phyloP scores from a whole-genome alignment of 2,329 filamentous ascomycete species.

The Plenodomus biglobosus region DNA sequence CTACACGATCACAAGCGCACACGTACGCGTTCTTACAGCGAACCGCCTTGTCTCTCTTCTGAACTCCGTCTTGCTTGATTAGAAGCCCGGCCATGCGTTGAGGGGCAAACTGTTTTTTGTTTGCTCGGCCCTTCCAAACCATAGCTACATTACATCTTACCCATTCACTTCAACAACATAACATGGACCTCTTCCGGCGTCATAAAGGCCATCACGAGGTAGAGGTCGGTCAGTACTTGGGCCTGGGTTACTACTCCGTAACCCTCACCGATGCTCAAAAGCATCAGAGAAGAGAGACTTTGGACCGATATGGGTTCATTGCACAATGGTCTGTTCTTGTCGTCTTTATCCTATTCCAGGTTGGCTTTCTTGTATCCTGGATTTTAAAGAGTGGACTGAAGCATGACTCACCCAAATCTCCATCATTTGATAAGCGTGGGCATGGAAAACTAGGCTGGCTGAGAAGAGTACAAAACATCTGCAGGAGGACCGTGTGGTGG shows the following conservation, averaged over 20 bases:
- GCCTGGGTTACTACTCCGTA: slow-evolving; percentile 56
- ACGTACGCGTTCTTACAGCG: no score
- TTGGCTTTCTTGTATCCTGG: slow-evolving; percentile 43
- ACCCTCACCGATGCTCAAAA: slow-evolving; percentile 54
- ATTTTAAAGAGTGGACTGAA: slow-evolving; percentile 28
- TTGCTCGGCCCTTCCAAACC: no score
- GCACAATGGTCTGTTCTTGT: slow-evolving; percentile 58
- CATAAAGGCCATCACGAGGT: slow-evolving; percentile 30
- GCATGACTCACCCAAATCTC: slow-evolving; percentile 46
- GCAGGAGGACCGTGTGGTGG: slow-evolving; percentile 46
- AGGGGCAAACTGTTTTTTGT: no score
- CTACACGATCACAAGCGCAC: background rate
- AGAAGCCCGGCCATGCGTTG: no score
- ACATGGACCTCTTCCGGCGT: slow-evolving; percentile 21
- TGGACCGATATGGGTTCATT: slow-evolving; percentile 58
- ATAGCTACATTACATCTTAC: no score
- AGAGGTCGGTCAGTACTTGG: slow-evolving; percentile 29
- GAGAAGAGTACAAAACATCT: slow-evolving; percentile 21
- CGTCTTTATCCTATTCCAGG: slow-evolving; percentile 48
- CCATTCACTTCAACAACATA: background rate
- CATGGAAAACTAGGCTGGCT: slow-evolving; percentile 28
- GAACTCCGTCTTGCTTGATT: no score
- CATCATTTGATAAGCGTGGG: slow-evolving; percentile 43
- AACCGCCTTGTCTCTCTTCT: no score
- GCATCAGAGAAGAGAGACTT: slow-evolving; percentile 52